These are phyloP conservation scores for Komagataella populi DNA, from an alignment of 805 yeast genomes.

Conservation along the genomic window DNA sequence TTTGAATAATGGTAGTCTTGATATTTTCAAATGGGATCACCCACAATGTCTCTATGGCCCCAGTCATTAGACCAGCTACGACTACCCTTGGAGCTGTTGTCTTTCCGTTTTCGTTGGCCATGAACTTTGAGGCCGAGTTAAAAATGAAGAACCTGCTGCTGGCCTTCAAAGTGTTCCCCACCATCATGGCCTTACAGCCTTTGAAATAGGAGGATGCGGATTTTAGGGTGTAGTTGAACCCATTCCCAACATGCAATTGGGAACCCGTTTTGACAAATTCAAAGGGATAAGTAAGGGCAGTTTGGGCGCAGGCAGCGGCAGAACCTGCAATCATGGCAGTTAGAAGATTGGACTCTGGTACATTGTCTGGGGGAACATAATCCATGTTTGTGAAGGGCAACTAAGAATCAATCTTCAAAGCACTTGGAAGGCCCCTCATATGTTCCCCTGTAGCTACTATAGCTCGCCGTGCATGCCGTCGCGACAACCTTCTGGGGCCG, in stretches of 20 bases:
- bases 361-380: background rate
- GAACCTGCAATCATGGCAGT: constrained; percentile 50
- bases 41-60: constrained; percentile 66
- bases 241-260: constrained; percentile 17
- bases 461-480: background rate
- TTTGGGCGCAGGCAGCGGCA: constrained; percentile 48
- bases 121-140: constrained; percentile 58
- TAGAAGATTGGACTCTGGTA: constrained; percentile 24
- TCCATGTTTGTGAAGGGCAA: background rate
- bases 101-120: constrained; percentile 44
- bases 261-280: constrained; percentile 55
- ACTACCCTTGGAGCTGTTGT: constrained; percentile 70
- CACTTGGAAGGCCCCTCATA: background rate
- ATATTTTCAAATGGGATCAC: constrained; percentile 38
- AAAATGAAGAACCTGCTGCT: constrained; percentile 61
- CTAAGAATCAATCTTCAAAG: background rate
- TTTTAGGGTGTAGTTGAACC: constrained; percentile 26
- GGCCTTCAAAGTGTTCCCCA: constrained; percentile 66
- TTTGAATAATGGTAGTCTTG: constrained; percentile 70
- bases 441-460: background rate
- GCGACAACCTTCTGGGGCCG: background rate
- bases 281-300: constrained; percentile 56
- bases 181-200: constrained; percentile 67
- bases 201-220: constrained; percentile 21
- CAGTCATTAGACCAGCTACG: constrained; percentile 77